Base-by-base conservation (phyloP, 305 asterid species). In the Ilex paraguariensis region DNA sequence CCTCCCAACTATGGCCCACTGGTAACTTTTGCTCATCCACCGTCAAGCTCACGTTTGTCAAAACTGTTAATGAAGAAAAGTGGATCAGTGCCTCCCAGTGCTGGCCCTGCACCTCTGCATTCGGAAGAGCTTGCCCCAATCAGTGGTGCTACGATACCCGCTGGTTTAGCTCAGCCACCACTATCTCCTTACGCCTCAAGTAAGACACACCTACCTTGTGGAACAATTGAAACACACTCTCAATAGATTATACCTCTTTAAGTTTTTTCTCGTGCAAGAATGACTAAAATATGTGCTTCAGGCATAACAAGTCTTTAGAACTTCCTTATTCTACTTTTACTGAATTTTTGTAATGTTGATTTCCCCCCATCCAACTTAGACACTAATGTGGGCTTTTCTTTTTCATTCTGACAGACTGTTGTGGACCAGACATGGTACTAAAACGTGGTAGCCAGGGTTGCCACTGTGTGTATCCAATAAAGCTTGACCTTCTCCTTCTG, bases 391-490 rank as follows among this genome's bases (percentile, higher is more conserved):
- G 61, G 13, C 30, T 50, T 15, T 56, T 64, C 36, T 75, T 72
- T 74, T 66, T 65, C 49, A 45, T 52, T 60, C 61, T 77, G 66
- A 68, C 85, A 93, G 98, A 79, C 76, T 93, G 99, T 72, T 93
- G 99, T 74, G 95, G 85, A 67, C 94, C 78, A 72, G 85, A 87
- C 74, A 90, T 61, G 82, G 95, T 87, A 65, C 83, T 77, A 62
- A 93, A 87, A 80, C 94, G 95, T 61, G 90, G 70, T 59, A 83
- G 86, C 79, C 82, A n/a, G 68, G 88, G 82, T 59, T 93, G 99
- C 82, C 84, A 87, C 62, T 90, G 99, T 55, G 96, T 84, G 32
- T 93, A 81, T 75, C 99, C 97, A 44, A 72, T 90, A 69, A 90
- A 83, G 90, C 84, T 90, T 39, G 99, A 90, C 61, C 79, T 93